phyloP scores from a whole-genome alignment of 2,329 filamentous ascomycete species.

The Aspergillus flavus region DNA sequence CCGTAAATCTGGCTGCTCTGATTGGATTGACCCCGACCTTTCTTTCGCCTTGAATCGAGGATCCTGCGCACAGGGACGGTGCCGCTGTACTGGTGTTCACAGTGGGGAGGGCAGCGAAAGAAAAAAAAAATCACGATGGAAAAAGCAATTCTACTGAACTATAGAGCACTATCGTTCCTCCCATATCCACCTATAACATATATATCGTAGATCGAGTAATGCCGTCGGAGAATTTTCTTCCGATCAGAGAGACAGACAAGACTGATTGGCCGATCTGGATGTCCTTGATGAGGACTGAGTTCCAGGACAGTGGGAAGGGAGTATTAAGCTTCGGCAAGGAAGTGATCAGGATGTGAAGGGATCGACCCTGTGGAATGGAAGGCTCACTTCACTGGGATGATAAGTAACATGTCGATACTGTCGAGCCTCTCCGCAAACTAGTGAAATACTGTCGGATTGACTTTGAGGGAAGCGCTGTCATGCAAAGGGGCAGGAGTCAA shows the following conservation, averaged over 20 bases:
- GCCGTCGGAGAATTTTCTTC: not conserved
- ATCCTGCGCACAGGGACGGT: not conserved
- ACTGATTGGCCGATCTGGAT: slow-evolving; percentile 17
- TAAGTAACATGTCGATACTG: not conserved
- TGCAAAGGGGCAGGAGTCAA: slow-evolving; percentile 11
- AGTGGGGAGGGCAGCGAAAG: not conserved
- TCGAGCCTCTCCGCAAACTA: not conserved
- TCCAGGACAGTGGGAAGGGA: slow-evolving; percentile 16
- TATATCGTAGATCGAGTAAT: slow-evolving; percentile 3
- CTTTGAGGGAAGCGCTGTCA: not conserved
- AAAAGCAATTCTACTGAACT: slow-evolving; percentile 1
- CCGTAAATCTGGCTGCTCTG: not conserved
- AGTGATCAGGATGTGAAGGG: not conserved
- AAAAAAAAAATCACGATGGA: not conserved
- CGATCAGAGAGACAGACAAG: not conserved
- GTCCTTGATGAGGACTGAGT: slow-evolving; percentile 6
- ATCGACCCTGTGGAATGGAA: not conserved
- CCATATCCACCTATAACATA: not conserved
- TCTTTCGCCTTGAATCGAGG: not conserved
- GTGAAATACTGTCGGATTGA: not conserved
- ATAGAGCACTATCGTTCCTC: slow-evolving; percentile 1
- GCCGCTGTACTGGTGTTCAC: not conserved
- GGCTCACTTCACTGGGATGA: not conserved
- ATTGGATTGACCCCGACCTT: not conserved
- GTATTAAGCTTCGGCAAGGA: slow-evolving; percentile 20